These are phyloP conservation scores for Solanum etuberosum DNA, from an alignment of 257 asterid genomes.

Conservation along the genomic window DNA sequence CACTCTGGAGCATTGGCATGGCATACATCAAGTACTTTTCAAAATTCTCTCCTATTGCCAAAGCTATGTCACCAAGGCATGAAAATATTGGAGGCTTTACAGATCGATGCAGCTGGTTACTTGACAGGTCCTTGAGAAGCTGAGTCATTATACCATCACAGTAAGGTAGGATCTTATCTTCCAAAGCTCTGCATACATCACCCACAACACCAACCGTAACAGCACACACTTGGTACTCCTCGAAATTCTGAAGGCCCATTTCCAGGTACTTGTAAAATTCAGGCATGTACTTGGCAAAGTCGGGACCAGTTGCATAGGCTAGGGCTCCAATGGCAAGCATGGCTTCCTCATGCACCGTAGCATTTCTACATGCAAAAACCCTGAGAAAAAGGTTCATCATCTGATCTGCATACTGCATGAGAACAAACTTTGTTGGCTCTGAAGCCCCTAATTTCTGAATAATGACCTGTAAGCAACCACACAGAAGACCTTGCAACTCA, in stretches of 20 bases:
- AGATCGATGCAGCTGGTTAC: constrained; percentile 76
- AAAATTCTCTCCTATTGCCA: constrained; percentile 73
- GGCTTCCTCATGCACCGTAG: constrained; percentile 91
- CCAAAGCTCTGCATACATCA: constrained; percentile 82
- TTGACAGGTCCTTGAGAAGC: constrained; percentile 65
- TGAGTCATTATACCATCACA: constrained; percentile 88
- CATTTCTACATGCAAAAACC: constrained; percentile 74
- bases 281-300: constrained; percentile 65
- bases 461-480: constrained; percentile 76
- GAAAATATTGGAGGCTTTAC: constrained; percentile 87
- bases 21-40: constrained; percentile 81
- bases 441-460: constrained; percentile 65
- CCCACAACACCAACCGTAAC: constrained; percentile 89
- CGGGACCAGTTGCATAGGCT: constrained; percentile 63
- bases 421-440: constrained; percentile 47
- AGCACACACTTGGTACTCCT: constrained; percentile 89
- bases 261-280: constrained; percentile 81
- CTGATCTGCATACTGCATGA: constrained; percentile 74
- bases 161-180: constrained; percentile 55
- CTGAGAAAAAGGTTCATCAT: constrained; percentile 63
- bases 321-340: constrained; percentile 91
- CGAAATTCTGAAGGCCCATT: constrained; percentile 88
- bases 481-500: constrained; percentile 74
- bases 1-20: constrained; percentile 91
- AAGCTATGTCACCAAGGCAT: constrained; percentile 81